Base-by-base conservation (phyloP, 2,329 filamentous ascomycete genomes). In the Nigrospora oryzae region DNA sequence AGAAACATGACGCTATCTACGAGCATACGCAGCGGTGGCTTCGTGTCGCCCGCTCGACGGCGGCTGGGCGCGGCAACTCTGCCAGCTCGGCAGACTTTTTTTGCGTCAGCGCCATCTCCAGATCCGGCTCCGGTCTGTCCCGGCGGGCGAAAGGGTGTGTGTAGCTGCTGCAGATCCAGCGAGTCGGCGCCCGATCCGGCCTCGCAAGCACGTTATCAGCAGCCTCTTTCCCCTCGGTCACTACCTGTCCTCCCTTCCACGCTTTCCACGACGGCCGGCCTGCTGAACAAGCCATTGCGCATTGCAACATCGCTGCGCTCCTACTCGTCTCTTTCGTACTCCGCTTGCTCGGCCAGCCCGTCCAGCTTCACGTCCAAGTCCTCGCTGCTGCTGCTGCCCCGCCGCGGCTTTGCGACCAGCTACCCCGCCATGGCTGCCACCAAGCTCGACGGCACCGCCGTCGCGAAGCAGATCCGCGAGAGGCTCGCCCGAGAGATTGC, bases 361-460 rank as follows among this genome's bases (percentile, higher is more conserved):
- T 34, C 36, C 30, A 10, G 23, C 36, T 30, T 31, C 38, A 12
- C 31, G 39, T 33, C 41, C 36, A 30, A 38, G 23, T 40, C 36
- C 28, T 17, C 35, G 12, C 36, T 11, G 30, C 17, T 35, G 19
- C 35, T 39, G 17, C 45, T 50, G 36, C 49, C 46, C 31, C 36
- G 37, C 38, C 56, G 62, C 50, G 49, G 51, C 47, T 74, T 73
- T 55, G 67, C 68, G 36, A 67, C 68, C 54, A 80, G 76, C 51
- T 56, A 70, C 56, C 60, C 69, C 67, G 73, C 69, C 61, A 97
- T 96, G 90, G 80, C 81, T 56, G 91, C 89, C 55, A 80, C 77
- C 58, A 95, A 89, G 74, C 93, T 98, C 59, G 93, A 98, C 72
- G 93, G 93, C 73, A 95, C 84, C 46, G 89, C 88, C 63, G 89